Base-by-base conservation (phyloP, 1,284 basidiomycete species). In the Cryptococcus maquisensis region DNA sequence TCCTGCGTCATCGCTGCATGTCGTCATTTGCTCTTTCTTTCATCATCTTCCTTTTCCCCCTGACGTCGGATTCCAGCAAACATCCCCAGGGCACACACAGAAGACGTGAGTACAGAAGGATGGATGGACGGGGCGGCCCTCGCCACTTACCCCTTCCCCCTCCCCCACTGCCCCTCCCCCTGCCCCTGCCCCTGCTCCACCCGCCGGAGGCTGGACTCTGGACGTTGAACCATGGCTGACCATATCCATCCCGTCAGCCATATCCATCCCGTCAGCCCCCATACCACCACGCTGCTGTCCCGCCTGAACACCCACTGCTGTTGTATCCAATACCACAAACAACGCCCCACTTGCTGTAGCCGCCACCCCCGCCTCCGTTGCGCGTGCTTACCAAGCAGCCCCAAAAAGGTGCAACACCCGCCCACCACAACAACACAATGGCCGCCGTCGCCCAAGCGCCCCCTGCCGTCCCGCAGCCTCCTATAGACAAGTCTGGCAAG, bases 381-480 rank as follows among this genome's bases (percentile, higher is more conserved):
- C 28, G 28, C 28, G 28, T 32, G 28, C 28, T 32, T 32, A 32
- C 28, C 5, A 4, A 32, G 28, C 28, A 32, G 10, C 28, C 10
- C 28, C 28, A 32, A 6, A 32, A 32, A 32, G 28, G 28, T 32
- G n/a, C n/a, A n/a, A n/a, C n/a, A n/a, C n/a, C n/a, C n/a, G n/a
- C n/a, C 4, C 28, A 10, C 28, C 28, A 32, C 28, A 20, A 46
- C 35, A 44, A 18, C 38, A 45, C 32, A 9, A 55, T 57, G 56
- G 56, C 56, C 35, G 56, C 56, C 32, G 52, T 57, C 38, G 52
- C 56, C 21, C 56, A 57, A 54, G 56, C 56, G 38, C 52, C 52
- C 12, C 39, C 52, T 38, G 18, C 32, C 8, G 39, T 50, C n/a
- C 49, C 53, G 12, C 48, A 21, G 9, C 15, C 42, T 13, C 15